These are phyloP conservation scores for Reutealis trisperma DNA, from an alignment of 345 rosid species.

Conservation along the genomic window DNA sequence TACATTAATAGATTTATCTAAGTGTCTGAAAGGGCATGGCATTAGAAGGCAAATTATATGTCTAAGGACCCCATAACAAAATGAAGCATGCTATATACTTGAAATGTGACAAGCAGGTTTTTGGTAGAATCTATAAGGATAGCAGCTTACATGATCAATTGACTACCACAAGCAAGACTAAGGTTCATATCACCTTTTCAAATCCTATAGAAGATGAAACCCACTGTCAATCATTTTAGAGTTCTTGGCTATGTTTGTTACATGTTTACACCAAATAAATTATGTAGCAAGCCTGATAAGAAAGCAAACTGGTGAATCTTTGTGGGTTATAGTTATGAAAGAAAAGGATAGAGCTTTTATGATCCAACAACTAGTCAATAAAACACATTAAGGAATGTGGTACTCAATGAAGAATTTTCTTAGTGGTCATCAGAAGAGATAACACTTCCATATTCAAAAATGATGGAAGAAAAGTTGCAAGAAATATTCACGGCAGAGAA, in stretches of 20 bases:
- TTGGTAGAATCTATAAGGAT: constrained; percentile 4
- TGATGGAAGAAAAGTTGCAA: too few relatives aligned
- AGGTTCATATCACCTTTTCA: background rate
- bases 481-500: too few relatives aligned
- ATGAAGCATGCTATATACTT: too few relatives aligned
- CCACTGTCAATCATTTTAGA: background rate
- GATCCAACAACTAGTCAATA: background rate
- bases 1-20: too few relatives aligned
- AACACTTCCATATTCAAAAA: too few relatives aligned
- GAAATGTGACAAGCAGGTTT: too few relatives aligned
- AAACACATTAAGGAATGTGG: background rate
- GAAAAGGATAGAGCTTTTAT: constrained; percentile 10
- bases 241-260: background rate
- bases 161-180: background rate
- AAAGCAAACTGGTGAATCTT: background rate
- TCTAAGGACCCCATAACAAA: too few relatives aligned
- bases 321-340: background rate
- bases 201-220: background rate
- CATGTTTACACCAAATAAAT: background rate
- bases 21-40: too few relatives aligned
- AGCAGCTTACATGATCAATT: background rate
- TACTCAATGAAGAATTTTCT: background rate
- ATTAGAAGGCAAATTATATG: too few relatives aligned
- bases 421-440: background rate
- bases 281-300: background rate